Percentiles rank a stretch among this genome's conserved stretches.
Conservation (phyloP, 108 stramenopile species). For the Discostella stelligeroides region DNA sequence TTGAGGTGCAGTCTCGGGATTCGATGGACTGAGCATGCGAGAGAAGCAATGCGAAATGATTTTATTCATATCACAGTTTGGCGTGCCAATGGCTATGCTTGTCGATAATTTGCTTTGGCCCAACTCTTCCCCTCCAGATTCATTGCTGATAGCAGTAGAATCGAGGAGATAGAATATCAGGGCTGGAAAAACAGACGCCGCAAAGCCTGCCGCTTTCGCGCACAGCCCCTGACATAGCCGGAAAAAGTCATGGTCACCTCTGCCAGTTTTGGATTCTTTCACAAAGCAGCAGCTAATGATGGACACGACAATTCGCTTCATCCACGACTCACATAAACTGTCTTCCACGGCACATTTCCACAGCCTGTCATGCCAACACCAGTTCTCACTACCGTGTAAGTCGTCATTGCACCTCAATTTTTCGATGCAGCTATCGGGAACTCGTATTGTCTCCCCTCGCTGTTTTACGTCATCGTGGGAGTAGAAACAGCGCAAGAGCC, state of each 20-base stretch:
- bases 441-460: slow-evolving; percentile 23
- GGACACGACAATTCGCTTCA: slow-evolving; percentile 56
- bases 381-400: slow-evolving; percentile 22
- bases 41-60: slow-evolving; percentile 50
- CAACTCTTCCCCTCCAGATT: not conserved
- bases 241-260: slow-evolving; percentile 50
- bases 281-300: slow-evolving; percentile 69
- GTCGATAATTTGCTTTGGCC: slow-evolving; percentile 35
- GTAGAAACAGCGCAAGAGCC: slow-evolving; percentile 31
- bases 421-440: slow-evolving; percentile 33
- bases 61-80: slow-evolving; percentile 38
- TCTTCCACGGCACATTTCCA: slow-evolving; percentile 46
- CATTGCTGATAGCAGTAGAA: slow-evolving; percentile 22
- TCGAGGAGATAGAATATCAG: slow-evolving; percentile 61
- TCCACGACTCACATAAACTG: slow-evolving; percentile 59
- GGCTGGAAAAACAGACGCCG: slow-evolving; percentile 64
- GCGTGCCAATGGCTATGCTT: slow-evolving; percentile 49
- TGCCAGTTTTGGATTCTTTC: slow-evolving; percentile 25
- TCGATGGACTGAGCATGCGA: slow-evolving; percentile 18
- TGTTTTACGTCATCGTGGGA: slow-evolving; percentile 17
- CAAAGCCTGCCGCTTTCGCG: slow-evolving; percentile 61
- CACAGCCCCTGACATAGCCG: slow-evolving; percentile 57
- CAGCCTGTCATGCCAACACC: slow-evolving; percentile 73
- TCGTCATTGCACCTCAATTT: slow-evolving; percentile 24
- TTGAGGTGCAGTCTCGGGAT: slow-evolving; percentile 10